Evolutionary conservation across 164 flowering plant genomes (phyloP).

Genomic region (Vitis labrusca): DNA sequence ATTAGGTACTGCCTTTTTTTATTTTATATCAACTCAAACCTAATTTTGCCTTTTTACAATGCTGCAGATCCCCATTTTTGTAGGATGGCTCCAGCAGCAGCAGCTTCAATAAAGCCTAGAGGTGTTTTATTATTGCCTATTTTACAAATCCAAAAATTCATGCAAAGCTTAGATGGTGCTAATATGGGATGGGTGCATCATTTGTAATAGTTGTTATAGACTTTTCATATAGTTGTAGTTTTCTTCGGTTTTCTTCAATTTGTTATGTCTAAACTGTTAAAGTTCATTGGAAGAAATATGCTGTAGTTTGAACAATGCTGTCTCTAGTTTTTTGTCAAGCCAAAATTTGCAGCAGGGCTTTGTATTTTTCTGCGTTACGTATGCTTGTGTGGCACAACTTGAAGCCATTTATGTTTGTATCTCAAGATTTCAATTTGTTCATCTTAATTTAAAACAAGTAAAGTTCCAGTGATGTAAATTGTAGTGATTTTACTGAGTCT

Average conservation of each 20-base stretch:
- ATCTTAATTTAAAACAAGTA: not conserved
- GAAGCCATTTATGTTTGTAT: not conserved
- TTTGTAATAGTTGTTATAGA: not conserved
- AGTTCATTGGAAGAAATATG: no score
- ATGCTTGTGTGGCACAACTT: not conserved
- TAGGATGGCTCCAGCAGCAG: constrained; percentile 43
- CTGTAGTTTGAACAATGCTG: no score
- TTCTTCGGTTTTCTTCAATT: no score
- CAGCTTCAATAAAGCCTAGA: constrained; percentile 47
- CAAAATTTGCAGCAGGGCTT: not conserved
- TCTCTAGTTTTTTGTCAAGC: no score
- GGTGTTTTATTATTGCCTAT: constrained; percentile 24
- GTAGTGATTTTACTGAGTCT: no score
- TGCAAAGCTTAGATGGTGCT: not conserved
- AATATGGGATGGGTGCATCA: not conserved
- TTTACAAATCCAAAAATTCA: not conserved
- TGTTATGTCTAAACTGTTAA: no score
- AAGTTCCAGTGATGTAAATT: not conserved
- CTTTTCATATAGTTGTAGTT: no score
- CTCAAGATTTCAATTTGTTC: not conserved
- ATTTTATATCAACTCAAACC: not conserved
- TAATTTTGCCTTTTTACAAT: not conserved
- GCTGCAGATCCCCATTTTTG: constrained; percentile 12
- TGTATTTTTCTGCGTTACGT: not conserved
- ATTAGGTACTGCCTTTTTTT: not conserved